A percentile compares a stretch with the other conserved stretches of the same genome.
Conservation (phyloP, 2,329 filamentous ascomycete species). For the Waltergamsia citrina region DNA sequence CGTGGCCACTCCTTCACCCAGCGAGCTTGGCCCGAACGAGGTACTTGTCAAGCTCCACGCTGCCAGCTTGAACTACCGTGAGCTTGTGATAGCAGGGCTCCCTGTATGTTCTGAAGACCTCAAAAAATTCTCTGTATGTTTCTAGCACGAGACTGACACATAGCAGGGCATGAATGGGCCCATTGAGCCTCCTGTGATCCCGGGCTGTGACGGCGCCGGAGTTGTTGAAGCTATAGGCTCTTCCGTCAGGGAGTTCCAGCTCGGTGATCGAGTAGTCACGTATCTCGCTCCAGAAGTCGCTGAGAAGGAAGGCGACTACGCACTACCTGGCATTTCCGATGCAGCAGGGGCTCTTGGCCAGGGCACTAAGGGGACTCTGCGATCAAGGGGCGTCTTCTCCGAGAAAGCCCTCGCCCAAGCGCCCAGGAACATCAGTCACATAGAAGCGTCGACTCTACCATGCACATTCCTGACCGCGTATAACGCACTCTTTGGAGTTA, state of each 20-base stretch:
- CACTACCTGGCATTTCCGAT: conserved; percentile 12
- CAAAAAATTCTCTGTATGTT: too few species aligned
- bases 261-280: conserved; percentile 47
- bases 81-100: conserved; percentile 36
- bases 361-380: conserved; percentile 45
- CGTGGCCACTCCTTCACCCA: conserved; percentile 7
- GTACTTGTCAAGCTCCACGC: conserved; percentile 49
- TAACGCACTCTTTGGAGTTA: conserved; percentile 39
- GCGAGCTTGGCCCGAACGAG: conserved; percentile 42
- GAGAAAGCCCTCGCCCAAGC: conserved; percentile 45
- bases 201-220: conserved; percentile 30
- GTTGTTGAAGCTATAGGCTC: conserved; percentile 37
- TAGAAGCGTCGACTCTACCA: conserved; percentile 31
- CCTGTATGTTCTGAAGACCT: too few species aligned
- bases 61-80: conserved; percentile 38
- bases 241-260: conserved; percentile 22
- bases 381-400: conserved; percentile 46
- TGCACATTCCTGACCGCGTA: conserved; percentile 41
- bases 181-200: conserved; percentile 16
- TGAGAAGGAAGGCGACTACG: conserved; percentile 6
- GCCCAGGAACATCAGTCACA: conserved; percentile 30
- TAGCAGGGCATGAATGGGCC: conserved; percentile 11
- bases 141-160: not conserved
- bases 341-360: conserved; percentile 43
- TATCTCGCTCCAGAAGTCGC: not conserved